These are phyloP conservation scores for Corchorus olitorius DNA, from an alignment of 345 rosid genomes.

Conservation along the genomic window DNA sequence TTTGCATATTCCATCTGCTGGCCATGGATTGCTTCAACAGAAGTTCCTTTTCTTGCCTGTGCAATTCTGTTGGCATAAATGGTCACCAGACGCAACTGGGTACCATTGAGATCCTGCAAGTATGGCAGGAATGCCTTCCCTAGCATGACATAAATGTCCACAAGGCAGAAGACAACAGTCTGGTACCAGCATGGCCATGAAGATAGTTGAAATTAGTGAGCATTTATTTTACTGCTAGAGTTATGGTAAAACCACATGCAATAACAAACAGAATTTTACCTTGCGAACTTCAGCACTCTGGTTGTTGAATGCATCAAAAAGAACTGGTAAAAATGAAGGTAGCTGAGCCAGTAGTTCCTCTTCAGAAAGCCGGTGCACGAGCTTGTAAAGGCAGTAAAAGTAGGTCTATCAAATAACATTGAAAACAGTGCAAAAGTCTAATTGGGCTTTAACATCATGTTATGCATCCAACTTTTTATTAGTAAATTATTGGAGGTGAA, in stretches of 20 bases:
- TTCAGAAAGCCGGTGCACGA: slow-evolving; percentile 53
- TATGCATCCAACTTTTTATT: background rate
- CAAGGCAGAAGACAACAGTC: slow-evolving; percentile 69
- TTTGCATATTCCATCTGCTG: background rate
- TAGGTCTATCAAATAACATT: background rate
- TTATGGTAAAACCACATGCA: background rate
- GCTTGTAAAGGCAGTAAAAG: slow-evolving; percentile 34
- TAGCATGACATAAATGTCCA: slow-evolving; percentile 63
- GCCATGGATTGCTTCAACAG: slow-evolving; percentile 27
- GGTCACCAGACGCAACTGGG: slow-evolving; percentile 59
- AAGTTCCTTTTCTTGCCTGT: slow-evolving; percentile 54
- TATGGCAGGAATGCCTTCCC: slow-evolving; percentile 65
- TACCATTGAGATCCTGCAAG: slow-evolving; percentile 58
- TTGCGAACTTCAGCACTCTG: slow-evolving; percentile 65
- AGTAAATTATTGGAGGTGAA: background rate
- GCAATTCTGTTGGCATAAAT: slow-evolving; percentile 63
- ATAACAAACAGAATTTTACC: slow-evolving; percentile 32
- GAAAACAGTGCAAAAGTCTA: background rate
- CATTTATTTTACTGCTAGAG: background rate
- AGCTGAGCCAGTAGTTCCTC: slow-evolving; percentile 61
- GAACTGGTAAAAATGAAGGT: slow-evolving; percentile 60
- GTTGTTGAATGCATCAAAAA: slow-evolving; percentile 65
- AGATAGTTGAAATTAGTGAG: background rate
- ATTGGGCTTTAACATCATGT: background rate
- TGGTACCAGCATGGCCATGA: slow-evolving; percentile 20